A percentile compares a stretch with the other conserved stretches of the same genome.
phyloP scores from a whole-genome alignment of 2,329 filamentous ascomycete genomes.

The Huntiella omanensis region DNA sequence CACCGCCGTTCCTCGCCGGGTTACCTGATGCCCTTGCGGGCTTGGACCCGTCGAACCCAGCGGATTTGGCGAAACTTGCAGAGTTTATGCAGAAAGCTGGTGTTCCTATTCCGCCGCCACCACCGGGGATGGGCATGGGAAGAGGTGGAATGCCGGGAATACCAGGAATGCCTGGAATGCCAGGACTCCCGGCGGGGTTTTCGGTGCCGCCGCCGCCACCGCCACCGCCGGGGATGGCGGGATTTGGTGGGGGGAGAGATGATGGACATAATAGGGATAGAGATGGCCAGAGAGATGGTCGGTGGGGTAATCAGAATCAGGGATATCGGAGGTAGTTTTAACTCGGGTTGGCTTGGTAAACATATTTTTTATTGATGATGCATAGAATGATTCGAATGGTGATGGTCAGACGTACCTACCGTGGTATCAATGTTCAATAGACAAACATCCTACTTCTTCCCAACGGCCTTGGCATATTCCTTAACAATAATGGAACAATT shows the following conservation, averaged over 20 bases:
- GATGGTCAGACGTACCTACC: neutral
- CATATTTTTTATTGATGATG: neutral
- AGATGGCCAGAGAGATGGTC: neutral
- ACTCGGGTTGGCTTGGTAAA: neutral
- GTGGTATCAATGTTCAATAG: neutral
- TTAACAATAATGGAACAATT: constrained; percentile 65
- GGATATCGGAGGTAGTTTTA: neutral
- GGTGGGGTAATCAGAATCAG: constrained; percentile 2
- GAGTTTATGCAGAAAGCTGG: constrained; percentile 49
- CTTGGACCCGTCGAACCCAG: constrained; percentile 39
- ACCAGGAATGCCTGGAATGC: constrained; percentile 14
- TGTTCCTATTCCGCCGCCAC: constrained; percentile 38
- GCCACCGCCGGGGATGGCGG: constrained; percentile 15
- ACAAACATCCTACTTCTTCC: constrained; percentile 17
- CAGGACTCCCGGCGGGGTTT: constrained; percentile 11
- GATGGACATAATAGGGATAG: constrained; percentile 1
- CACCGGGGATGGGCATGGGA: constrained; percentile 25
- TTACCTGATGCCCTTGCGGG: constrained; percentile 30
- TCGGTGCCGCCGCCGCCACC: constrained; percentile 22
- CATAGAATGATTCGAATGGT: neutral
- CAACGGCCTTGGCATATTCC: constrained; percentile 49
- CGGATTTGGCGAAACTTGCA: constrained; percentile 40
- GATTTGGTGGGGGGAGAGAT: neutral
- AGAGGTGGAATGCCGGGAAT: constrained; percentile 19
- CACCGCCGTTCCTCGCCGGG: constrained; percentile 34